Percentiles rank a stretch among this genome's conserved stretches.
These are phyloP conservation scores for Termitomyces eurrhizus DNA, from an alignment of 768 basidiomycete genomes.

Conservation along the genomic window DNA sequence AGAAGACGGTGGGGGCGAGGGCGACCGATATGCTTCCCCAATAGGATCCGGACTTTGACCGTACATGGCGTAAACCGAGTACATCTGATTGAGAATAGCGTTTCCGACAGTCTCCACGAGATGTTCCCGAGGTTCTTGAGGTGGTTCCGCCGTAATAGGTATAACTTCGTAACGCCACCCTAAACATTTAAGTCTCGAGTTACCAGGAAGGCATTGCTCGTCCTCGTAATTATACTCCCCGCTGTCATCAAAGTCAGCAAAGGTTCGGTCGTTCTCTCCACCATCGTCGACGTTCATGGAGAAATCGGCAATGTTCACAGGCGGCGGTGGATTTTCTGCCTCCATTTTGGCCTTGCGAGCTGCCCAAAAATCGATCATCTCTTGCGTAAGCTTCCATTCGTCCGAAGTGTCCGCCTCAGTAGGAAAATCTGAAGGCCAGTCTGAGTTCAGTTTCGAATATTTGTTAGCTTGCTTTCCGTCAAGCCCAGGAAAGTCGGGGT, in stretches of 20 bases:
- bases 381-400: slow-evolving; percentile 9
- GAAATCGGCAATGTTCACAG: background rate
- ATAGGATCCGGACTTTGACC: background rate
- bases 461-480: slow-evolving; percentile 3
- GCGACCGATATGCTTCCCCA: background rate
- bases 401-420: slow-evolving; percentile 8
- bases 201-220: slow-evolving; percentile 4
- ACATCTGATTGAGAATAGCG: slow-evolving; percentile 1
- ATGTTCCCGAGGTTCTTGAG: background rate
- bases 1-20: background rate
- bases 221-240: background rate
- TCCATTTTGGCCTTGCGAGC: slow-evolving; percentile 5
- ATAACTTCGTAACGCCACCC: slow-evolving; percentile 9
- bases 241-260: slow-evolving; percentile 1
- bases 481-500: slow-evolving; percentile 8
- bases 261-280: background rate
- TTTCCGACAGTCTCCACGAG: background rate
- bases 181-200: slow-evolving; percentile 3
- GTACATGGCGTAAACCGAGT: background rate
- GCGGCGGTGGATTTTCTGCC: slow-evolving; percentile 7
- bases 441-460: background rate
- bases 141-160: background rate
- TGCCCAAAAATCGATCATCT: slow-evolving; percentile 11
- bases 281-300: slow-evolving; percentile 5
- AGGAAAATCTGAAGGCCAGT: slow-evolving; percentile 8